phyloP scores from a whole-genome alignment of 371 early-diverging fungal genomes.

The Mucor circinelloides region DNA sequence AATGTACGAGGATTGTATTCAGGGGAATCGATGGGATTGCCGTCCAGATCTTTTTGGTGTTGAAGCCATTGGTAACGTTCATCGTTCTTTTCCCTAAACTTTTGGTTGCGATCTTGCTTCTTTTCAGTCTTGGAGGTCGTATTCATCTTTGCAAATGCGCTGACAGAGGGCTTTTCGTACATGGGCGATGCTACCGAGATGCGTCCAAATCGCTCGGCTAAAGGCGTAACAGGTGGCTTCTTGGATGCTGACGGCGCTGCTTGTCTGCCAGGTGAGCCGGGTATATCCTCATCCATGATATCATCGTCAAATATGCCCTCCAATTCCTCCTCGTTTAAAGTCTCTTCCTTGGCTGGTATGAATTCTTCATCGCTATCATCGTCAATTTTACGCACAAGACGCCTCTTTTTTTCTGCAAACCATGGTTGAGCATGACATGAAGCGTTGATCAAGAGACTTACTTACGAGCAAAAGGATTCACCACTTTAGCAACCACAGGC shows the following conservation, averaged over 20 bases:
- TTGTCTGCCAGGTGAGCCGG: background rate
- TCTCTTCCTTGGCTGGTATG: background rate
- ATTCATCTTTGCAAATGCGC: constrained; percentile 6
- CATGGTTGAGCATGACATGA: background rate
- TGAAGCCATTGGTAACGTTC: constrained; percentile 88
- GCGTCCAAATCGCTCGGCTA: constrained; percentile 9
- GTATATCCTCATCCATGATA: constrained; percentile 12
- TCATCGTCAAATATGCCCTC: constrained; percentile 11
- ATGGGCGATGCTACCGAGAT: background rate
- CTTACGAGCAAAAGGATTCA: background rate
- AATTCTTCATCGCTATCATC: constrained; percentile 25
- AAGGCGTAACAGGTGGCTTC: constrained; percentile 13
- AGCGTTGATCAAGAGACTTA: background rate
- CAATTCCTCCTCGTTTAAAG: background rate
- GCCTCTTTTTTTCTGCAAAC: constrained; percentile 1
- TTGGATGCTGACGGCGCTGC: background rate
- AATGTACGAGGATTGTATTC: constrained; percentile 97
- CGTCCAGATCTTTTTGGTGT: constrained; percentile 81
- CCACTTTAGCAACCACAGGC: background rate
- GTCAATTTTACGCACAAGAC: constrained; percentile 4
- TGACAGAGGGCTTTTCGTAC: constrained; percentile 2
- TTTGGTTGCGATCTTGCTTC: constrained; percentile 32
- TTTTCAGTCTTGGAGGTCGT: constrained; percentile 2
- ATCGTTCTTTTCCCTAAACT: constrained; percentile 83
- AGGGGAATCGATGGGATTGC: constrained; percentile 64